Evolutionary conservation across 441 rosid genomes (phyloP), one percentile per base, ranked within the genome.

Genomic region (Gossypium armourianum): DNA sequence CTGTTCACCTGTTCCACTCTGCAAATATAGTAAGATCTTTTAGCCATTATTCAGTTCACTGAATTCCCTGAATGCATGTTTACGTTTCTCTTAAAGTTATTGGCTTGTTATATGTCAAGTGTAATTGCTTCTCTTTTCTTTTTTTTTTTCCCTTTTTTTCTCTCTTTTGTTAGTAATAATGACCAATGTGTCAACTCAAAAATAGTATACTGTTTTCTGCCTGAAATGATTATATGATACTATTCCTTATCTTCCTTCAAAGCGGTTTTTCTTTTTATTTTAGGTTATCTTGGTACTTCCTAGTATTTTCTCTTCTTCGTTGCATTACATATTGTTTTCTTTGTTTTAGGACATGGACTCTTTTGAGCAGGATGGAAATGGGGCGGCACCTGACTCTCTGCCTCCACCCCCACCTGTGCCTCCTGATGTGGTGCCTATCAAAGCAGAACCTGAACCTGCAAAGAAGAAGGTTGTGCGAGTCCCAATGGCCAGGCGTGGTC

Each of bases 401-500:
- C 84, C 82, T 1, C 92, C 85, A 20, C 88, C 88, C 3, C 83
- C 85, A 0, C 62, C 70, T 70, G 28, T 80, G 66, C 84, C 87
- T 17, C 52, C 81, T 0, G 4, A 77, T 65, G 28, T 78, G 16
- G 72, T 71, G 8, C 86, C 87, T 8, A 53, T 78, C 43, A 68
- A 57, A 12, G 74, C 74, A 29, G 83, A 79, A 56, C 13, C 32
- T 9, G 10, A 72, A 56, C 77, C 74, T 4, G 67, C 54, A 20
- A 83, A 68, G 43, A 83, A 77, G 17, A 80, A 71, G 79, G 28
- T 4, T 24, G 54, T 55, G 17, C 79, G 84, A 45, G 72, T 79
- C 56, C 90, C 92, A 3, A 83, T 88, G 80, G 77, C 84, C 9
- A 75, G 92, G 64, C 75, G 63, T 13, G 82, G 85, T 40, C 50